Evolutionary conservation across 306 rosid genomes (phyloP).

Genomic region (Quillaja saponaria): DNA sequence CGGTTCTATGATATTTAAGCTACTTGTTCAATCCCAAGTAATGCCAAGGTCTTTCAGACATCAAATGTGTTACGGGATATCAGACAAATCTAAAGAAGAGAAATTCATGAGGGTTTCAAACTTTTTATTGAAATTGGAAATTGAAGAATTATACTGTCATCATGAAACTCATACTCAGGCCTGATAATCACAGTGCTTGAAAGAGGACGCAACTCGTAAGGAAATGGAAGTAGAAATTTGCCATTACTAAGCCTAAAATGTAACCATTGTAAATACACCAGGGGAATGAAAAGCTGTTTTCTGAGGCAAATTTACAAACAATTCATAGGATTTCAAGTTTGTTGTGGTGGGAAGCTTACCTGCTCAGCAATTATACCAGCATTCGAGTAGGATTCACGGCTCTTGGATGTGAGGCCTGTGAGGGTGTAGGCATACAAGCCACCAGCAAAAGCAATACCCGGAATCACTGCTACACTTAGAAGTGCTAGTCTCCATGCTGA

Average conservation of each 20-base stretch:
- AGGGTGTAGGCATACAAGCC: conserved; percentile 97
- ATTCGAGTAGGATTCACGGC: conserved; percentile 91
- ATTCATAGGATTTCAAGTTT: conserved; percentile 17
- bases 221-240: conserved; percentile 1
- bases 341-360: conserved; percentile 41
- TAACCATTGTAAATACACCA: too few species aligned
- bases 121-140: conserved; percentile 25
- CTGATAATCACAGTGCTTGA: background rate
- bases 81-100: background rate
- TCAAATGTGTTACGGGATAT: background rate
- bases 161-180: background rate
- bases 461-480: conserved; percentile 94
- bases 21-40: too few species aligned
- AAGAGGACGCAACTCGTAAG: conserved; percentile 35
- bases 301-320: background rate
- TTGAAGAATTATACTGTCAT: conserved; percentile 25
- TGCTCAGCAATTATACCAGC: conserved; percentile 96
- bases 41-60: too few species aligned
- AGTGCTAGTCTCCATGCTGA: conserved; percentile 97
- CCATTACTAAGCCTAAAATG: too few species aligned
- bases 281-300: background rate
- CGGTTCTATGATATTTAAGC: too few species aligned
- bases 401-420: conserved; percentile 95
- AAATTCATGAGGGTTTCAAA: conserved; percentile 22
- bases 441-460: conserved; percentile 97